A percentile compares a stretch with the other conserved stretches of the same genome.
Conservation (phyloP, 768 basidiomycete genomes). For the Boletus patriciae region DNA sequence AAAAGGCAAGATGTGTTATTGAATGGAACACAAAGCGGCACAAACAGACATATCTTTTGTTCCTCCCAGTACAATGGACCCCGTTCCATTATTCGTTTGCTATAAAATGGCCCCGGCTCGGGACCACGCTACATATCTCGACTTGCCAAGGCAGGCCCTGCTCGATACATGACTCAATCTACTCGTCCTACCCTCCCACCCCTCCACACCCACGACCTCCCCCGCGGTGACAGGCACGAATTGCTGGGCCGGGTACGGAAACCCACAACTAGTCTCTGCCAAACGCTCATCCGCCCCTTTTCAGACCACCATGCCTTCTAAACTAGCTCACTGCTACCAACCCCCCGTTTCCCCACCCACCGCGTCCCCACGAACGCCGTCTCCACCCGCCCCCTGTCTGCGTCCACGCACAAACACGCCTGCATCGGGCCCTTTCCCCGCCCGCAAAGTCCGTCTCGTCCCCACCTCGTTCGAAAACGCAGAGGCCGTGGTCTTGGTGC, state of each 20-base stretch:
- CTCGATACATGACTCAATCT: constrained; percentile 19
- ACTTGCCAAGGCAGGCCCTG: constrained; percentile 23
- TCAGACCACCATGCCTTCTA: not conserved
- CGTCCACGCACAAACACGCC: not conserved
- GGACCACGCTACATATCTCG: too few relatives aligned
- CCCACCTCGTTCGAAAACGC: constrained; percentile 54
- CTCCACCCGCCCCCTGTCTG: constrained; percentile 27
- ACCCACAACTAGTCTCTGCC: not conserved
- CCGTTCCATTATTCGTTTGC: not conserved
- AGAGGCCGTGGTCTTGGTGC: constrained; percentile 50
- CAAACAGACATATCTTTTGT: not conserved
- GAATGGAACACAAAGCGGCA: not conserved
- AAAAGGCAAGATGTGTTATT: not conserved
- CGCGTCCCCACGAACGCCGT: constrained; percentile 40
- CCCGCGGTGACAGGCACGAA: not conserved
- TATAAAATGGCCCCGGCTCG: constrained; percentile 14
- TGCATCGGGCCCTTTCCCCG: constrained; percentile 4
- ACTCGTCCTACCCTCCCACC: constrained; percentile 54
- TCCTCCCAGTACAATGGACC: not conserved
- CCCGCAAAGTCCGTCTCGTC: constrained; percentile 41
- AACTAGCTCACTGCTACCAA: not conserved
- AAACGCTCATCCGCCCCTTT: not conserved
- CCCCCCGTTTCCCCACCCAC: constrained; percentile 31
- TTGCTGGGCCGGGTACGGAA: not conserved
- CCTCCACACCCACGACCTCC: constrained; percentile 48